Base-by-base conservation (phyloP, 345 rosid species). In the Eucalyptus lansdowneana region DNA sequence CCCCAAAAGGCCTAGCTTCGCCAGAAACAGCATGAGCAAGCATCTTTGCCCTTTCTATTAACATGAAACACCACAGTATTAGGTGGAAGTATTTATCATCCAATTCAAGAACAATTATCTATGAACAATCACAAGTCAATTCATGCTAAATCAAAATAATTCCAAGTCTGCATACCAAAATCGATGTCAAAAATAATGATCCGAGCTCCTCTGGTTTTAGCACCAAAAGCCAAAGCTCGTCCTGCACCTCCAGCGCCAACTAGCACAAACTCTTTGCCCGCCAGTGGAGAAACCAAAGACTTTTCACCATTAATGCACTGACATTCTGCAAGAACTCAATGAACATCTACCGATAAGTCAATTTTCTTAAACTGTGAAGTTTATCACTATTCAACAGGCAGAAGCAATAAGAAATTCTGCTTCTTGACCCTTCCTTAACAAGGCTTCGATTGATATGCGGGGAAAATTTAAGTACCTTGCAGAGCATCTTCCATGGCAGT, bases 161-260 rank as follows among this genome's bases (percentile, higher is more conserved):
- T 49, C 47, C 53, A 21, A 89, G 25, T 87, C 4, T 19, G 42
- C 54, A 37, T 93, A 93, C 95, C 95, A 24, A 94, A 89, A 92
- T 94, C 94, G 76, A 94, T 90, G 94, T 95, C 94, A 37, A 94
- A 94, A 89, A 95, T 87, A 87, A 94, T 58, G 44, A 94, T 88
- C 40, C 91, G 92, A 67, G 96, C 94, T 90, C 96, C 95, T 90
- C 94, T 91, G 40, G 88, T 94, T 87, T 91, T 93, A 50, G 95
- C 97, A 50, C 95, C 96, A 62, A 94, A 93, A n/a, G 95, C 97
- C 86, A 94, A 91, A 83, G 97, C 96, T 92, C 96, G 90, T 86
- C 96, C 96, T 22, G 97, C 97, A 45, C 96, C 96, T 58, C 96
- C 96, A 76, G 95, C 97, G 25, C 97, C 97, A 72, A 91, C 95